A percentile compares a stretch with the other conserved stretches of the same genome.
Conservation (phyloP, 495 filamentous ascomycete species). For the Daldinia bambusicola region DNA sequence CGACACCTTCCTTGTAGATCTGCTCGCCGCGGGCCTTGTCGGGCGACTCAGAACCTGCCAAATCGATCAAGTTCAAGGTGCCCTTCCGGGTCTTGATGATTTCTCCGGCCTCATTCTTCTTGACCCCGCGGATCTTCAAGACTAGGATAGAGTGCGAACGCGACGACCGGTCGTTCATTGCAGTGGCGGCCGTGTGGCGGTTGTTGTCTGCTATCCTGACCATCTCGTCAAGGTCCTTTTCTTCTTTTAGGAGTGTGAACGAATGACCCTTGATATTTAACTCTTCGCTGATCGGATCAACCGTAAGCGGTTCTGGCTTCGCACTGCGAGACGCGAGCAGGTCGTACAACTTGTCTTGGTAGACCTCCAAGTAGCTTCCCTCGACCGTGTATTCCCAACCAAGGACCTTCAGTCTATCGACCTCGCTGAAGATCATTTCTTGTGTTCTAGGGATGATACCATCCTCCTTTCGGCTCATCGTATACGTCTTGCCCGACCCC, state of each 20-base stretch:
- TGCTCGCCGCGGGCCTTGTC: slow-evolving; percentile 86
- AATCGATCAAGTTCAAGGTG: slow-evolving; percentile 94
- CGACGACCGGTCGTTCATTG: slow-evolving; percentile 93
- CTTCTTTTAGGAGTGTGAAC: slow-evolving; percentile 76
- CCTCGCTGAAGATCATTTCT: slow-evolving; percentile 90
- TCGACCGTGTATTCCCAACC: slow-evolving; percentile 96
- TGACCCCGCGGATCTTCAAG: slow-evolving; percentile 77
- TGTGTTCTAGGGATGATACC: slow-evolving; percentile 97
- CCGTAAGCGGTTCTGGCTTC: slow-evolving; percentile 89
- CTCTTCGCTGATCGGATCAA: slow-evolving; percentile 55
- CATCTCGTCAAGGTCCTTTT: slow-evolving; percentile 81
- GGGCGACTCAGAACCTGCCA: slow-evolving; percentile 92
- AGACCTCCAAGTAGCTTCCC: slow-evolving; percentile 97
- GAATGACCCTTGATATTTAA: slow-evolving; percentile 72
- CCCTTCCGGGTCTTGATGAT: slow-evolving; percentile 89
- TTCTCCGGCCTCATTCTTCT: slow-evolving; percentile 69
- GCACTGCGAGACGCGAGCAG: slow-evolving; percentile 85
- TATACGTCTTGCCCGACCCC: slow-evolving; percentile 94
- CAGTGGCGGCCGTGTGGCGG: slow-evolving; percentile 91
- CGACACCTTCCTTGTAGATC: slow-evolving; percentile 91
- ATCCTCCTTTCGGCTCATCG: slow-evolving; percentile 80
- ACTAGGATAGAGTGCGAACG: slow-evolving; percentile 97
- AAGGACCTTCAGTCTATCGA: slow-evolving; percentile 82
- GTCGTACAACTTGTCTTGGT: slow-evolving; percentile 97
- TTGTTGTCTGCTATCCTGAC: slow-evolving; percentile 82